Conservation (phyloP, 441 rosid species). For the Metrosideros polymorpha region DNA sequence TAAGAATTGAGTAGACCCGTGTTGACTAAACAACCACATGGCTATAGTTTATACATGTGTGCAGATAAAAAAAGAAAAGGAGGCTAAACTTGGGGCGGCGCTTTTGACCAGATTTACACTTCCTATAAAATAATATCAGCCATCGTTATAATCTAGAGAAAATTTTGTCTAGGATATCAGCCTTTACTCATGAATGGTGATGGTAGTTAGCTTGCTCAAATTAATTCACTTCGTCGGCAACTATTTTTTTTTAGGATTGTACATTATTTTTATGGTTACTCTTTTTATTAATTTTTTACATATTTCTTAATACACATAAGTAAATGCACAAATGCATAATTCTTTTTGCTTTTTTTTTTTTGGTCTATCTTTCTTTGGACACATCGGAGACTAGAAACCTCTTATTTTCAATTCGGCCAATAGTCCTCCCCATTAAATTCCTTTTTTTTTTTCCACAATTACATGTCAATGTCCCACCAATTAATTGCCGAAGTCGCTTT, state of each 20-base stretch:
- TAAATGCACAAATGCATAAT: not conserved
- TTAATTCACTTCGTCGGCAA: not conserved
- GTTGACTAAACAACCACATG: not conserved
- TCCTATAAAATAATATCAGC: not conserved
- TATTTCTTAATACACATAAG: accelerated
- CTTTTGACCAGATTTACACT: not conserved
- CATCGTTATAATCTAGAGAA: not conserved
- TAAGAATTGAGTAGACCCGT: not conserved
- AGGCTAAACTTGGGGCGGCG: not conserved
- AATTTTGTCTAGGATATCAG: not conserved
- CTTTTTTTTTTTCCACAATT: too few species aligned
- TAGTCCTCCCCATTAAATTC: not conserved
- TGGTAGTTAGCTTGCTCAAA: not conserved
- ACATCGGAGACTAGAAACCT: not conserved
- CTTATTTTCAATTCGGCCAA: not conserved
- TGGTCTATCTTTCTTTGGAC: not conserved
- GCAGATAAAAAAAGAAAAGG: accelerated
- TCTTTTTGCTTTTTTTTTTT: not conserved
- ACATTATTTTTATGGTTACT: not conserved
- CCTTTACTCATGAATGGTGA: not conserved
- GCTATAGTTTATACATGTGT: not conserved
- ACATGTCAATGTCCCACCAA: not conserved
- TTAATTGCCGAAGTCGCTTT: not conserved
- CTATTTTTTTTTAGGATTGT: not conserved
- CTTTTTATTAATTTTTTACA: not conserved